phyloP scores from a whole-genome alignment of 169 alveolate genomes.

The Plasmodium berghei region DNA sequence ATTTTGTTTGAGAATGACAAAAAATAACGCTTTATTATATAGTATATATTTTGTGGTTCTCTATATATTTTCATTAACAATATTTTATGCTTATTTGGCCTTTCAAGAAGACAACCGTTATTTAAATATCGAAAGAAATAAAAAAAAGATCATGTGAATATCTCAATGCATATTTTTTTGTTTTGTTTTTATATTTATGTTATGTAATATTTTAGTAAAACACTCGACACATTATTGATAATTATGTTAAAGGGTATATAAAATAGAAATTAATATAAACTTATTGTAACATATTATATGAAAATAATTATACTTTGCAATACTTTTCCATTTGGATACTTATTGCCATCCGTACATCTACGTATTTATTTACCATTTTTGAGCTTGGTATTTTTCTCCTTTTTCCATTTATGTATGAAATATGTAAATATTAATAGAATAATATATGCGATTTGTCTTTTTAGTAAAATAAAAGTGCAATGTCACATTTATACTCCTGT shows the following conservation, averaged over 20 bases:
- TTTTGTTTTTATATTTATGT: neutral
- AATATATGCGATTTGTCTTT: no score
- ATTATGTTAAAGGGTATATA: no score
- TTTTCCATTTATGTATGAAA: no score
- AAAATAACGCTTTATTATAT: slow-evolving; percentile 30
- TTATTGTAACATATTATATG: neutral
- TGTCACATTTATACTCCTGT: no score
- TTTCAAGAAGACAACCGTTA: slow-evolving; percentile 19
- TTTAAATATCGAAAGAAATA: neutral
- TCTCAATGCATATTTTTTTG: neutral
- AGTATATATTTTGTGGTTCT: slow-evolving; percentile 28
- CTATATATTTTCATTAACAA: slow-evolving; percentile 31
- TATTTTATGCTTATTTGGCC: slow-evolving; percentile 57
- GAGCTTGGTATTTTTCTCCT: no score
- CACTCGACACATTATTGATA: no score
- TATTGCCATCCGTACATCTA: no score
- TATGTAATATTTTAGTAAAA: no score
- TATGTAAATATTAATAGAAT: no score
- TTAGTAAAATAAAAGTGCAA: no score
- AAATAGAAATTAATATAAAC: no score
- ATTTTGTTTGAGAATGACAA: slow-evolving; percentile 11
- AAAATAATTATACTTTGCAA: neutral
- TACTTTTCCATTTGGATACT: neutral
- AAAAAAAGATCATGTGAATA: neutral
- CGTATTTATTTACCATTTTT: no score